Conservation (phyloP, 2,329 filamentous ascomycete species). For the Clonostachys solani region DNA sequence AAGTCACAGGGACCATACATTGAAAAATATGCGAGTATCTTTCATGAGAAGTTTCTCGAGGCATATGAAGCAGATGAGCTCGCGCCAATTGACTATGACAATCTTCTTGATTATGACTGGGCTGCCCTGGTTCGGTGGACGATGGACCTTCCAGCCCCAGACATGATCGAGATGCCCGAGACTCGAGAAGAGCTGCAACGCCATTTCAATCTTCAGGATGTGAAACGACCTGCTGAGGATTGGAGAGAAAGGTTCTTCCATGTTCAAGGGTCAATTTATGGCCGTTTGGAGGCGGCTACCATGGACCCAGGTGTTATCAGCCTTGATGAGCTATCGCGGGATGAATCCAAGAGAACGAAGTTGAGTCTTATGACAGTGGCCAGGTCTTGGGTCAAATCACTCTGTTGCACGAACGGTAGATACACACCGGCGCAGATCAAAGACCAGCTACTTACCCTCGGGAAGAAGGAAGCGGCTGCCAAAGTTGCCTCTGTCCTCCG, state of each 20-base stretch:
- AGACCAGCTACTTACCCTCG: slow-evolving; percentile 47
- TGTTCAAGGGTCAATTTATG: slow-evolving; percentile 47
- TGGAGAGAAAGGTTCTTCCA: slow-evolving; percentile 58
- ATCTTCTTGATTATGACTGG: slow-evolving; percentile 67
- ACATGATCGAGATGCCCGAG: slow-evolving; percentile 42
- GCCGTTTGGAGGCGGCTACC: slow-evolving; percentile 50
- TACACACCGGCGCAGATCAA: slow-evolving; percentile 45
- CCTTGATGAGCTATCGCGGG: slow-evolving; percentile 5
- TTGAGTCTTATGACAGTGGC: slow-evolving; percentile 32
- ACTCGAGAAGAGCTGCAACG: slow-evolving; percentile 38
- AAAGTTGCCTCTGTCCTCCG: slow-evolving; percentile 38
- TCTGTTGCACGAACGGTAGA: slow-evolving; percentile 47
- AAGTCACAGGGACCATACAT: slow-evolving; percentile 49
- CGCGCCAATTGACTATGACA: slow-evolving; percentile 57
- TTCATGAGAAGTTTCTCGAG: slow-evolving; percentile 60
- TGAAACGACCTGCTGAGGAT: slow-evolving; percentile 22
- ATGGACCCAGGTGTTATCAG: slow-evolving; percentile 38
- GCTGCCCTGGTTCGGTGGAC: slow-evolving; percentile 62
- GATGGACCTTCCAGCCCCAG: slow-evolving; percentile 41
- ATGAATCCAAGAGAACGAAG: not conserved
- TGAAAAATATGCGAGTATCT: slow-evolving; percentile 50
- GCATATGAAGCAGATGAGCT: slow-evolving; percentile 63
- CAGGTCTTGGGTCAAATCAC: slow-evolving; percentile 55
- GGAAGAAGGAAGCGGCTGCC: slow-evolving; percentile 26
- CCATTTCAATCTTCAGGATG: slow-evolving; percentile 32